Evolutionary conservation across 805 yeast species (phyloP).

Genomic region (Candida nemodendra): DNA sequence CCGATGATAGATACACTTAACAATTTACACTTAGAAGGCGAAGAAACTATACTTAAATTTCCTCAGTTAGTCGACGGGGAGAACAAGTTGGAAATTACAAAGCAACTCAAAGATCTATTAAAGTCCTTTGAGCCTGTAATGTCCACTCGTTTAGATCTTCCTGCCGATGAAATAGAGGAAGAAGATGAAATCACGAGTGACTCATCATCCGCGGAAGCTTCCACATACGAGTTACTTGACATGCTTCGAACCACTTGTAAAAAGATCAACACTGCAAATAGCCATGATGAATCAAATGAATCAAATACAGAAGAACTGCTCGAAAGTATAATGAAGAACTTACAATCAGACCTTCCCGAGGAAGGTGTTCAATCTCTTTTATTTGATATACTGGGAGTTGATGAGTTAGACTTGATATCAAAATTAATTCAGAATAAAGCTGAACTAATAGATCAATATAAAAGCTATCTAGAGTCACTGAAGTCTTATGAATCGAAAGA

Average conservation of each 20-base stretch:
- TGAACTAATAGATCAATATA: conserved; percentile 26
- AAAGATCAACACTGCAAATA: conserved; percentile 30
- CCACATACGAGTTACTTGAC: conserved; percentile 12
- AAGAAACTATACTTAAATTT: conserved; percentile 18
- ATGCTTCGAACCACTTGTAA: conserved; percentile 23
- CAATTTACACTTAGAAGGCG: conserved; percentile 30
- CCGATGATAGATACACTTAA: conserved; percentile 55
- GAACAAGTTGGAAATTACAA: conserved; percentile 26
- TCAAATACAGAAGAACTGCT: conserved; percentile 22
- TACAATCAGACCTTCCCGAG: conserved; percentile 42
- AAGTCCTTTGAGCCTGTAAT: conserved; percentile 33
- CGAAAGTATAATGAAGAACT: conserved; percentile 31
- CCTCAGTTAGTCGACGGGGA: conserved; percentile 35
- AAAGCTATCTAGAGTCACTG: conserved; percentile 2
- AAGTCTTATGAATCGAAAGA: not conserved
- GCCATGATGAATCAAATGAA: conserved; percentile 19
- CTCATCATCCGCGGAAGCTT: conserved; percentile 6
- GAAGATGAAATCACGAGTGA: conserved; percentile 9
- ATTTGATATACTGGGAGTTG: conserved; percentile 82
- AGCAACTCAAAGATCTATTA: conserved; percentile 25
- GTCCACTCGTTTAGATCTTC: conserved; percentile 22
- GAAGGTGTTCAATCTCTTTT: conserved; percentile 68
- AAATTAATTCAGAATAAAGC: conserved; percentile 50
- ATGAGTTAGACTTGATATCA: conserved; percentile 77
- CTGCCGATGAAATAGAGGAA: conserved; percentile 18